Evolutionary conservation across 441 rosid species (phyloP), one percentile per base, ranked within the genome.

Genomic region (Syzygium malaccense): DNA sequence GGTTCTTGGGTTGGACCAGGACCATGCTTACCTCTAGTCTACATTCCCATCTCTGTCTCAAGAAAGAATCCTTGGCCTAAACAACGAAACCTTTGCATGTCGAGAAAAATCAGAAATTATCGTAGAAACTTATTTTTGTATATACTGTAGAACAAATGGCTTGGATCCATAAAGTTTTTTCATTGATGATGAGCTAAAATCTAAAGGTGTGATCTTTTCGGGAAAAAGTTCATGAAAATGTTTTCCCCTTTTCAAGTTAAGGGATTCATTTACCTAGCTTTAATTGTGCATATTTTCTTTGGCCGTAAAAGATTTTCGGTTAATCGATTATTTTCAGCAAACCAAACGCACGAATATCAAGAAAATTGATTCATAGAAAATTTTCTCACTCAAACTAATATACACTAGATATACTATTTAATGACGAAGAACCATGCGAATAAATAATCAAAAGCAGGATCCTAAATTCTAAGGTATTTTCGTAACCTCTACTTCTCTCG

Each of bases 321-420:
- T 4, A 7, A 68, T 2, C 10, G 13, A 20, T 37, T 17, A 71
- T 71, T 71, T 41, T 37, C 7, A 37, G 1, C 49, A 37, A 37
- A 3, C 2, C 9, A 37, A 37, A 71, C 3, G 0, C 0, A 0
- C 8, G 6, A 71, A 71, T 37, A 7, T 11, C 8, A 3, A 20
- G 3, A 11, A 71, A 71, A 6, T 10, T 12, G 23, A 20, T 71
- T 37, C 5, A 3, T 0, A 4, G 13, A 23, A 3, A 41, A 41
- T 5, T 41, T 15, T 41, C 51, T 41, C 18, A 3, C 3, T 37
- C 28, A 37, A 37, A 23, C 18, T 6, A 33, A 37, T 5, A 20
- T 14, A 2, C n/a, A 14, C 0, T 37, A 23, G 41, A 75, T 37
- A 17, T 37, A 75, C 3, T 23, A 41, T n/a, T 7, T 30, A 66